These are phyloP conservation scores for Nepenthes mirabilis DNA, from an alignment of 148 eudicot genomes.

Conservation along the genomic window DNA sequence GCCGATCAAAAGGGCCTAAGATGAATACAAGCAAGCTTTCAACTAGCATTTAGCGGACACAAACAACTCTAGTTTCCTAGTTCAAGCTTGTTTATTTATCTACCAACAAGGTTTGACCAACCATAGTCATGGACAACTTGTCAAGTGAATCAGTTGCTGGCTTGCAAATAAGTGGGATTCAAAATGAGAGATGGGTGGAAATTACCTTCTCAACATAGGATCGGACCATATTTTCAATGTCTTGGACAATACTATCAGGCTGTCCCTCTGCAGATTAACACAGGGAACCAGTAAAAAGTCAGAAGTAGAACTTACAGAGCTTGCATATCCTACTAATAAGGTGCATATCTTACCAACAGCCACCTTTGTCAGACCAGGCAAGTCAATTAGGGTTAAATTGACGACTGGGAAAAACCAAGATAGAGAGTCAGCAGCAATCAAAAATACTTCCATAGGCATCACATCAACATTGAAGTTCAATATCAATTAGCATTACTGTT, in stretches of 20 bases:
- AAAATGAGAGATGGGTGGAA: not conserved
- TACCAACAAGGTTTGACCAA: no score
- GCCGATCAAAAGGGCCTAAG: no score
- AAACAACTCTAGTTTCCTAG: no score
- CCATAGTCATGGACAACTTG: not conserved
- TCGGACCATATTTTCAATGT: conserved; percentile 63
- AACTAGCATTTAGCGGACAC: no score
- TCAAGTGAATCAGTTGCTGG: not conserved
- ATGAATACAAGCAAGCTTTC: no score
- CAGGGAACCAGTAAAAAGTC: not conserved
- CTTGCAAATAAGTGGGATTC: not conserved
- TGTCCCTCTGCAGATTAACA: conserved; percentile 28
- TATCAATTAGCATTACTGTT: not conserved
- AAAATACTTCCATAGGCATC: not conserved
- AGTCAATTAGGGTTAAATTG: not conserved
- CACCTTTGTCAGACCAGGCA: not conserved
- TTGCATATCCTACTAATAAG: not conserved
- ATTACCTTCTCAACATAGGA: conserved; percentile 46
- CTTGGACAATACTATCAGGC: conserved; percentile 49
- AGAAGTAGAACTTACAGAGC: not conserved
- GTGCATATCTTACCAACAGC: not conserved
- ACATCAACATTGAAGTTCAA: not conserved
- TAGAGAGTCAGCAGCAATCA: not conserved
- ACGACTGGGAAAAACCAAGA: not conserved
- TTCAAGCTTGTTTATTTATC: no score